A percentile compares a stretch with the other conserved stretches of the same genome.
Conservation (phyloP, 2,329 filamentous ascomycete species). For the Aspergillus caelatus region DNA sequence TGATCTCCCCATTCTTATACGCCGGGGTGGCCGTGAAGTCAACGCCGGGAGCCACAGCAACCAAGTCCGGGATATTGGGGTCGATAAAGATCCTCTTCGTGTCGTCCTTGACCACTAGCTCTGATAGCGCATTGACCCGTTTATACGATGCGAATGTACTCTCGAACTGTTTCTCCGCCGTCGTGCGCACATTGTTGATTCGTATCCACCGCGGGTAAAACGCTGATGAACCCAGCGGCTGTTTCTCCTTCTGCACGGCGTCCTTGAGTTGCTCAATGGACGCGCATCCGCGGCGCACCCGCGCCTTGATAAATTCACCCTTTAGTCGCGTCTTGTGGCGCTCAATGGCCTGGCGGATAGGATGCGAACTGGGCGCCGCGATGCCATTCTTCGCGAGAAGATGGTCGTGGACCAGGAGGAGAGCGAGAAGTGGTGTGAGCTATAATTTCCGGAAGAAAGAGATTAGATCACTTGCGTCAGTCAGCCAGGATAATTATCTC, state of each 20-base stretch:
- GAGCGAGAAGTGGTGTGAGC: constrained; percentile 77
- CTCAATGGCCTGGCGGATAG: constrained; percentile 73
- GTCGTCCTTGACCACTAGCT: constrained; percentile 53
- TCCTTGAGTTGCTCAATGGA: constrained; percentile 66
- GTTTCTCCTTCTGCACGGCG: constrained; percentile 37
- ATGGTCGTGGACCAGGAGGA: constrained; percentile 85
- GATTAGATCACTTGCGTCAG: constrained; percentile 36
- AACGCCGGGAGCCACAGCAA: constrained; percentile 72
- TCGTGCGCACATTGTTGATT: constrained; percentile 77
- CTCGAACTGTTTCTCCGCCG: constrained; percentile 70
- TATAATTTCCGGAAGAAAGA: constrained; percentile 40
- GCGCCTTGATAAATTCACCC: constrained; percentile 79
- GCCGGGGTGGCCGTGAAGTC: constrained; percentile 74
- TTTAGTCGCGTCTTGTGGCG: constrained; percentile 78
- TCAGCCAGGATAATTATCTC: constrained; percentile 30
- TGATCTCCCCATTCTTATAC: constrained; percentile 76
- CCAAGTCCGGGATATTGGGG: constrained; percentile 75
- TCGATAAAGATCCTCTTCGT: constrained; percentile 59
- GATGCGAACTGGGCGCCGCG: constrained; percentile 76
- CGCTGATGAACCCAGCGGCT: constrained; percentile 46
- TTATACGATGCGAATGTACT: constrained; percentile 71
- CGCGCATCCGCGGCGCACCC: constrained; percentile 70
- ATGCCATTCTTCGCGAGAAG: constrained; percentile 81
- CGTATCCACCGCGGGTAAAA: constrained; percentile 87
- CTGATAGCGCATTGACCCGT: constrained; percentile 58